phyloP scores from a whole-genome alignment of 768 basidiomycete genomes.

The Russula emetica region DNA sequence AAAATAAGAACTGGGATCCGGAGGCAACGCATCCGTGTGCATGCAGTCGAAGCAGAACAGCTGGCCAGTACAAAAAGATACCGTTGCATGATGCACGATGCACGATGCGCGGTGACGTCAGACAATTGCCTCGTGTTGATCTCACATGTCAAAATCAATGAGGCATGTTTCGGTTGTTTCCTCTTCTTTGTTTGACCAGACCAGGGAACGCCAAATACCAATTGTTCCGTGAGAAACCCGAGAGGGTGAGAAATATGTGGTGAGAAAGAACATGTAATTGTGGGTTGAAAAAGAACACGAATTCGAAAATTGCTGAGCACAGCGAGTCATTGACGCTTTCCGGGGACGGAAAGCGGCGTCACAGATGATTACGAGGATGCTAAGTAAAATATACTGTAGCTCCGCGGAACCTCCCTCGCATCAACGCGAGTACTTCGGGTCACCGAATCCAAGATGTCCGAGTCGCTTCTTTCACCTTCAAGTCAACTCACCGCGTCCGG shows the following conservation, averaged over 20 bases:
- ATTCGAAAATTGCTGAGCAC: background rate
- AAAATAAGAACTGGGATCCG: background rate
- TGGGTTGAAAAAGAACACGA: background rate
- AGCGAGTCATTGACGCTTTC: background rate
- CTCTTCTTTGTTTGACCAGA: background rate
- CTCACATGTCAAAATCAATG: background rate
- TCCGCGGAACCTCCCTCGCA: constrained; percentile 11
- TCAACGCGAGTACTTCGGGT: constrained; percentile 4
- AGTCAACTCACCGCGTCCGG: background rate
- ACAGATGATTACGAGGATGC: background rate
- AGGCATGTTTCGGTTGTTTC: background rate
- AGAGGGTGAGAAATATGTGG: background rate
- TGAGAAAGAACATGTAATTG: background rate
- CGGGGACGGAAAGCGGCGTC: background rate
- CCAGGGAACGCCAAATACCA: background rate
- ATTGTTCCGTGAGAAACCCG: background rate
- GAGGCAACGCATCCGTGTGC: background rate
- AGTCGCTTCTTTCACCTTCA: background rate
- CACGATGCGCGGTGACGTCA: constrained; percentile 14
- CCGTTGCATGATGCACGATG: background rate
- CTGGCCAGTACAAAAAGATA: background rate
- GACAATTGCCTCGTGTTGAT: constrained; percentile 5
- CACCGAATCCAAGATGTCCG: background rate
- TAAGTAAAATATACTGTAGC: background rate
- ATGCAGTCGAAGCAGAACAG: background rate